A percentile compares a stretch with the other conserved stretches of the same genome.
Evolutionary conservation across 177 flowering plant genomes (phyloP).

Genomic region (Vitis hybrid): DNA sequence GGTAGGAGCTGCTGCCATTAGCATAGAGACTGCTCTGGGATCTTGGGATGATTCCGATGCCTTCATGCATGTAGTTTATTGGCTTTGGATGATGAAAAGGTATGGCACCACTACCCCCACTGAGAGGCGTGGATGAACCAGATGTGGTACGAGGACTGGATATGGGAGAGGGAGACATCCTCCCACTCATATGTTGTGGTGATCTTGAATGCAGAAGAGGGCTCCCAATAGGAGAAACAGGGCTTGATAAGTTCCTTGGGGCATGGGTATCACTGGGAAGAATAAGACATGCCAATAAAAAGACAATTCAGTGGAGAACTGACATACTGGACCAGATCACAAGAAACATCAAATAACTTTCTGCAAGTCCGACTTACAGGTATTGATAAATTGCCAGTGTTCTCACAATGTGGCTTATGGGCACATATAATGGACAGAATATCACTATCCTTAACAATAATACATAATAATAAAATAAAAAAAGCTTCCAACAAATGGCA

Average conservation of each 20-base stretch:
- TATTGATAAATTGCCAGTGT: too few species aligned
- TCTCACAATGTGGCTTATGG: too few species aligned
- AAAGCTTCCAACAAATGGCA: too few species aligned
- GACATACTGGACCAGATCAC: neutral
- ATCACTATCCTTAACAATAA: too few species aligned
- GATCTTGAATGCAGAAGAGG: slow-evolving; percentile 57
- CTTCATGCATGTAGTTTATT: slow-evolving; percentile 34
- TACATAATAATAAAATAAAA: too few species aligned
- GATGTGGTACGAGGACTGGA: slow-evolving; percentile 62
- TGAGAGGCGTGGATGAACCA: slow-evolving; percentile 69
- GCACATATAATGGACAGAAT: too few species aligned
- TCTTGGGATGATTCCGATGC: slow-evolving; percentile 32
- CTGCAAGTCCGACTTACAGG: too few species aligned
- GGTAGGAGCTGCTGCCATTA: slow-evolving; percentile 11
- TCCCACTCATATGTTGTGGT: slow-evolving; percentile 50
- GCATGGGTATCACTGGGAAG: slow-evolving; percentile 40
- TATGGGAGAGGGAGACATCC: slow-evolving; percentile 70
- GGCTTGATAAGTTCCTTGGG: slow-evolving; percentile 53
- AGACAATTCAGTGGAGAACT: too few species aligned
- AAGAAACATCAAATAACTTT: too few species aligned
- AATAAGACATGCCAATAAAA: neutral
- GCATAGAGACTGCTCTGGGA: slow-evolving; percentile 23
- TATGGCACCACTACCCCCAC: slow-evolving; percentile 56
- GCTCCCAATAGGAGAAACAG: slow-evolving; percentile 68
- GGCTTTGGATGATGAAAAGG: slow-evolving; percentile 43